These are phyloP conservation scores for Amylostereum chailletii DNA, from an alignment of 1,284 basidiomycete species.

Conservation along the genomic window DNA sequence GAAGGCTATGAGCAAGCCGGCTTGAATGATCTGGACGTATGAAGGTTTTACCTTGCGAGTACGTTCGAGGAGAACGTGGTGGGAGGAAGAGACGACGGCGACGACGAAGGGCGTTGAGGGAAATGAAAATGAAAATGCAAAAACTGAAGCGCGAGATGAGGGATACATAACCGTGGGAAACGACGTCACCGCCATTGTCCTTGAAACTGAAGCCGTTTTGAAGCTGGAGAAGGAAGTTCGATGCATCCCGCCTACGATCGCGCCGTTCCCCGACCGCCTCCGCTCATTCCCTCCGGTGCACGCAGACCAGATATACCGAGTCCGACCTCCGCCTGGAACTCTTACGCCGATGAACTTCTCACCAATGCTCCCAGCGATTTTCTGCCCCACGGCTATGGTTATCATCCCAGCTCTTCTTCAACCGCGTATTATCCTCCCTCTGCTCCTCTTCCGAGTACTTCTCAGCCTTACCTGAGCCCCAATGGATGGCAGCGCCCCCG, in stretches of 20 bases:
- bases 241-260: slow-evolving; percentile 17
- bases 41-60: no score
- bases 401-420: slow-evolving; percentile 11
- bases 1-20: no score
- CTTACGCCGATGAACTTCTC: slow-evolving; percentile 18
- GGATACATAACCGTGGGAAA: no score
- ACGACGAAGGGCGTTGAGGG: no score
- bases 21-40: no score
- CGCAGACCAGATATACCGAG: slow-evolving; percentile 23
- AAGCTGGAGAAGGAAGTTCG: slow-evolving; percentile 11
- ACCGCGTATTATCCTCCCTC: slow-evolving; percentile 16
- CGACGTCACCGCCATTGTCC: no score
- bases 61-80: no score
- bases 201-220: no score
- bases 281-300: slow-evolving; percentile 30
- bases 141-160: no score
- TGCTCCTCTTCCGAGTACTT: slow-evolving; percentile 21
- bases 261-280: slow-evolving; percentile 26
- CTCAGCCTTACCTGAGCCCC: slow-evolving; percentile 3
- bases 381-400: slow-evolving; percentile 19
- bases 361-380: slow-evolving; percentile 15
- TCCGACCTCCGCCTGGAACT: slow-evolving; percentile 19
- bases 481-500: slow-evolving; percentile 23
- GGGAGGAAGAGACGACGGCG: no score
- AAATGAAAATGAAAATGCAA: no score